Conservation (phyloP, 345 rosid species). For the Noccaea caerulescens region DNA sequence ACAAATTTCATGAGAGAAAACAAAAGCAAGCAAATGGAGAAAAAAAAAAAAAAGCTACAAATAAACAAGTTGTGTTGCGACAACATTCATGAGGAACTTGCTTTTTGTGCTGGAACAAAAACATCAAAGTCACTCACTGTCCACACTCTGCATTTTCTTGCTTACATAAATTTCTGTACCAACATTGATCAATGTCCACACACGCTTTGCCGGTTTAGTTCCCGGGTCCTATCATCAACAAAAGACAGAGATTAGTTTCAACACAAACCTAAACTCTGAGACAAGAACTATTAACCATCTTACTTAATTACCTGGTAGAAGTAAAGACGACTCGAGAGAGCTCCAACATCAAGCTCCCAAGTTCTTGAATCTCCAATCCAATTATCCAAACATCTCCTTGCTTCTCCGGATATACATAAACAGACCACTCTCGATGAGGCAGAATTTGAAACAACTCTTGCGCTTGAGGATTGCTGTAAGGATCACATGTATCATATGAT, state of each 20-base stretch:
- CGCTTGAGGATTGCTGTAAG: conserved; percentile 62
- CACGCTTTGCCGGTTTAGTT: conserved; percentile 50
- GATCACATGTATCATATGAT: conserved; percentile 57
- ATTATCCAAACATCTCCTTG: conserved; percentile 48
- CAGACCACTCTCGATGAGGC: conserved; percentile 57
- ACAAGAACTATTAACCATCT: not conserved
- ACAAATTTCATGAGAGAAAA: not conserved
- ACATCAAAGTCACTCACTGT: conserved; percentile 57
- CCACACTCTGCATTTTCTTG: conserved; percentile 59
- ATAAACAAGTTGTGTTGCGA: conserved; percentile 20
- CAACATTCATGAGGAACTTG: conserved; percentile 24
- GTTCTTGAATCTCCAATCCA: conserved; percentile 53
- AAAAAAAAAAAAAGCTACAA: not conserved
- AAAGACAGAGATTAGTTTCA: not conserved
- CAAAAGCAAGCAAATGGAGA: not conserved
- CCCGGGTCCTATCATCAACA: conserved; percentile 52
- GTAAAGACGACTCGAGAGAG: conserved; percentile 54
- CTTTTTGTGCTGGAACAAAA: conserved; percentile 42
- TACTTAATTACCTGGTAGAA: conserved; percentile 51
- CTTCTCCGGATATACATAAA: conserved; percentile 55
- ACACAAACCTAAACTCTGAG: not conserved
- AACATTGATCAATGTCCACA: conserved; percentile 54
- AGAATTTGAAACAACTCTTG: conserved; percentile 56
- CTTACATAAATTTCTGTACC: conserved; percentile 61
- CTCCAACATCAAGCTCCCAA: conserved; percentile 57